phyloP scores from a whole-genome alignment of 768 basidiomycete species.

The Phanerodontia chrysosporium region DNA sequence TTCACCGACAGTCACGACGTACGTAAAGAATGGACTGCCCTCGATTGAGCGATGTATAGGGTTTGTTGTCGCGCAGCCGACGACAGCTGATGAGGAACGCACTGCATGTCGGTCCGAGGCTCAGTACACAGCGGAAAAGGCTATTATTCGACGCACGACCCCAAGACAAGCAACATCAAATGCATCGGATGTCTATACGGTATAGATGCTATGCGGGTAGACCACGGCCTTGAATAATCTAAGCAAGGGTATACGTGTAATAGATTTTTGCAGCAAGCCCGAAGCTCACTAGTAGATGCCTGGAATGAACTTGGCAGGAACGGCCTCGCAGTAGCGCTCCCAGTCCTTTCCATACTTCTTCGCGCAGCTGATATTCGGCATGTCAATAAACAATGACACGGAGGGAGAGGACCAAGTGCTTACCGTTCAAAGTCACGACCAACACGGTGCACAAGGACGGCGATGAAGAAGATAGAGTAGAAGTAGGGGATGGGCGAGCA shows the following conservation, averaged over 20 bases:
- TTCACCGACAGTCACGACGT: background rate
- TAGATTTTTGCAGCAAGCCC: background rate
- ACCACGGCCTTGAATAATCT: background rate
- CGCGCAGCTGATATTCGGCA: conserved; percentile 50
- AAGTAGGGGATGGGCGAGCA: conserved; percentile 89
- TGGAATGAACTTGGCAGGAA: conserved; percentile 90
- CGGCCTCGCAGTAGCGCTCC: conserved; percentile 83
- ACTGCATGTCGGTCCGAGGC: background rate
- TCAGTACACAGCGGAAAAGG: background rate
- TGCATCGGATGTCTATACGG: background rate
- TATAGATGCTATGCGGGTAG: background rate
- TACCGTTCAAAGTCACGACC: conserved; percentile 92
- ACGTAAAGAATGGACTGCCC: background rate
- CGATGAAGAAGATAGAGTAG: conserved; percentile 95
- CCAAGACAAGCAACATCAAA: background rate
- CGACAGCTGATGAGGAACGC: background rate
- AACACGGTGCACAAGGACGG: conserved; percentile 86
- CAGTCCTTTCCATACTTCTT: conserved; percentile 94
- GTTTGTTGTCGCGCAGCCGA: too few relatives aligned
- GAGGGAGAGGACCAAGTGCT: conserved; percentile 14
- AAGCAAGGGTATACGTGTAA: background rate
- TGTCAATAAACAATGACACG: background rate
- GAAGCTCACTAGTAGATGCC: conserved; percentile 58
- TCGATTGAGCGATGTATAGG: background rate
- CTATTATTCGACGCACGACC: background rate